These are phyloP conservation scores for Nematocida sp. DNA, from an alignment of 371 early-diverging fungal genomes.

Conservation along the genomic window DNA sequence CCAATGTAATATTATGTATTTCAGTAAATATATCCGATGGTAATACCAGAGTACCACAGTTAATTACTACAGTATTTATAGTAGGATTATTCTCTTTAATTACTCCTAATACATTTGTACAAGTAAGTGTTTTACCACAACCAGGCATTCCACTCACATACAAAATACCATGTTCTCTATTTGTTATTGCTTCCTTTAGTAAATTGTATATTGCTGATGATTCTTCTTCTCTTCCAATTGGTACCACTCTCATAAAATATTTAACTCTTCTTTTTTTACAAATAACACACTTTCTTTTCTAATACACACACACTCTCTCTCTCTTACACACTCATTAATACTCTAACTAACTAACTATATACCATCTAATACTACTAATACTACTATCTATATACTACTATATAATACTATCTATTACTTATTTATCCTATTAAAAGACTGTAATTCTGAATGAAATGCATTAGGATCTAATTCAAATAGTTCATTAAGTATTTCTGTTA, in stretches of 20 bases:
- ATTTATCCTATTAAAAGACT: slow-evolving; percentile 1
- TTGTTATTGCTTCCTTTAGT: slow-evolving; percentile 47
- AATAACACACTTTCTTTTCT: background rate
- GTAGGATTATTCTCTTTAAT: slow-evolving; percentile 27
- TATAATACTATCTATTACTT: background rate
- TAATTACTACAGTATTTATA: slow-evolving; percentile 42
- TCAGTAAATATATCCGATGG: slow-evolving; percentile 46
- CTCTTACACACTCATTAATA: background rate
- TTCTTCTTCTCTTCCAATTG: slow-evolving; percentile 60
- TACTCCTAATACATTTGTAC: slow-evolving; percentile 38
- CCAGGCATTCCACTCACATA: slow-evolving; percentile 65
- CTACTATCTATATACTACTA: background rate
- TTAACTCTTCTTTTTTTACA: background rate
- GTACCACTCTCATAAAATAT: slow-evolving; percentile 34
- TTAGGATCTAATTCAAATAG: slow-evolving; percentile 4
- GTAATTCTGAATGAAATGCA: slow-evolving; percentile 15
- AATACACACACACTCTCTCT: background rate
- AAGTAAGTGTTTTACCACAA: slow-evolving; percentile 63
- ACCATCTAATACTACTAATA: background rate
- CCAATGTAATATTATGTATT: slow-evolving; percentile 40
- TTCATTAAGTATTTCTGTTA: slow-evolving; percentile 12
- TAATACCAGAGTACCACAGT: slow-evolving; percentile 34
- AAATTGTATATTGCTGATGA: slow-evolving; percentile 47
- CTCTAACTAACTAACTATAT: background rate
- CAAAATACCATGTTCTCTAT: slow-evolving; percentile 47